Evolutionary conservation across 176 grass and related monocot genomes (phyloP).

Genomic region (bread wheat (Triticum aestivum)): DNA sequence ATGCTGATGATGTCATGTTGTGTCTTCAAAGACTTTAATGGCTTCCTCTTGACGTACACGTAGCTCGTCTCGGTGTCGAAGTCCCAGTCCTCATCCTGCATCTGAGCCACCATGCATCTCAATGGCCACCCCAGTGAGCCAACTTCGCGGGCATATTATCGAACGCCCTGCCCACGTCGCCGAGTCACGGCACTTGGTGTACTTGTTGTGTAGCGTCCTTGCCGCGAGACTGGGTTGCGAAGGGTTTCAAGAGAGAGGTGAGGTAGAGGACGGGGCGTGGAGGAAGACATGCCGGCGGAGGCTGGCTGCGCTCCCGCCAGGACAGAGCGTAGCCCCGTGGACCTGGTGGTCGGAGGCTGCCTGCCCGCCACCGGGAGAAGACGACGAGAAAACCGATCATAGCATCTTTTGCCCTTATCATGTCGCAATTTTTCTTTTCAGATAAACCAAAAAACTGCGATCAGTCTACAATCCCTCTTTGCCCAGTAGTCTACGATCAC

Average conservation of each 20-base stretch:
- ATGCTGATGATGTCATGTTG: no score
- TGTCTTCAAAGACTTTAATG: no score
- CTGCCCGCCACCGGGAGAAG: not conserved
- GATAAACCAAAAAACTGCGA: no score
- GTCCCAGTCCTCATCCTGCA: conserved; percentile 39
- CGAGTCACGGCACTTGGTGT: not conserved
- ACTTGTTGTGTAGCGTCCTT: conserved; percentile 6
- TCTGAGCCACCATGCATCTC: conserved; percentile 25
- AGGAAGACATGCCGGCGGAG: conserved; percentile 22
- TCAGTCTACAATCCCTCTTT: no score
- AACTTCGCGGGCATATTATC: conserved; percentile 30
- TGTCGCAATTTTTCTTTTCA: no score
- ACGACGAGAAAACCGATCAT: not conserved
- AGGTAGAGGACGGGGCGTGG: conserved; percentile 28
- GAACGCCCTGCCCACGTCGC: conserved; percentile 41
- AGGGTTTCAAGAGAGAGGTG: conserved; percentile 42
- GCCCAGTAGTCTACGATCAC: no score
- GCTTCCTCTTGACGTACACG: conserved; percentile 36
- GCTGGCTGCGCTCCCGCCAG: conserved; percentile 3
- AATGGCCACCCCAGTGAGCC: conserved; percentile 20
- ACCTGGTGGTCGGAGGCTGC: not conserved
- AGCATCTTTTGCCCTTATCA: no score
- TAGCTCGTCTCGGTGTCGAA: conserved; percentile 54
- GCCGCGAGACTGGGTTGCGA: conserved; percentile 15
- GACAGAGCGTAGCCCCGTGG: not conserved